Conservation (phyloP, 106 monocot species). For the Acorus gramineus region DNA sequence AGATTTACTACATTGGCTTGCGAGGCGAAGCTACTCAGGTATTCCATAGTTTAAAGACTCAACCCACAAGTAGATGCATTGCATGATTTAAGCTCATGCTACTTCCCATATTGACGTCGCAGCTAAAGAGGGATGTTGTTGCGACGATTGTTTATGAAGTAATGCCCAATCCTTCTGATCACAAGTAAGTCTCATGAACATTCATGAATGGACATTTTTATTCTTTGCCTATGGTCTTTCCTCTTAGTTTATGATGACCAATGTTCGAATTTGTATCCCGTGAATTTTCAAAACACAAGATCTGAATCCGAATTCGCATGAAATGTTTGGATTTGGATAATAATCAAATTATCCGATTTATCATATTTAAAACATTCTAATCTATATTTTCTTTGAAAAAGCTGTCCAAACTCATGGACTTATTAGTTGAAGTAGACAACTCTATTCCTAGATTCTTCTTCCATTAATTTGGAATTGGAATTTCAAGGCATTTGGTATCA, state of each 20-base stretch:
- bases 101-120: background rate
- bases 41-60: background rate
- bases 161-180: conserved; percentile 95
- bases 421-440: no score
- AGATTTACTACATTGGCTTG: conserved; percentile 90
- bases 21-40: conserved; percentile 98
- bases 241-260: background rate
- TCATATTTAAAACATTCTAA: no score
- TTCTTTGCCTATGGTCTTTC: background rate
- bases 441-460: no score
- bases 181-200: conserved; percentile 57
- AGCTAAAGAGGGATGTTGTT: conserved; percentile 96
- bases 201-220: background rate
- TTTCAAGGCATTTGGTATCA: background rate
- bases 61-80: no score
- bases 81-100: no score
- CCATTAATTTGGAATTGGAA: conserved; percentile 1
- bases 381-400: no score
- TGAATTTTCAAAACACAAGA: no score
- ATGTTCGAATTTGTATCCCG: no score
- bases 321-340: no score
- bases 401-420: no score
- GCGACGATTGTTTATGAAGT: conserved; percentile 94
- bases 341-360: no score
- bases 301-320: no score